Percentiles rank a stretch among this genome's conserved stretches.
phyloP scores from a whole-genome alignment of 345 rosid species.

The Pistacia integerrima region DNA sequence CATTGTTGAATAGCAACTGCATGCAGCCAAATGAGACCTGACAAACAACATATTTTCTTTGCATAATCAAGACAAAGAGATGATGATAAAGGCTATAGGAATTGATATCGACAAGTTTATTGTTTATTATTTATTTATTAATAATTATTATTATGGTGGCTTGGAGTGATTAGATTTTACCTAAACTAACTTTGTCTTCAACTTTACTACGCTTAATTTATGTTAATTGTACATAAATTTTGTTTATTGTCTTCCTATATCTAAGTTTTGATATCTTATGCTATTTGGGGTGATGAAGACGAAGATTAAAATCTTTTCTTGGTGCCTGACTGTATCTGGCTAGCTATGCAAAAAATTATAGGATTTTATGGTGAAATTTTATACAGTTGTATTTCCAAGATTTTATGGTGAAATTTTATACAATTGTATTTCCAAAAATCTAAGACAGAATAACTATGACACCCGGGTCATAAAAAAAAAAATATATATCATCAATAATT shows the following conservation, averaged over 20 bases:
- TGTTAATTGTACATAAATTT: not conserved
- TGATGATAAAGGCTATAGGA: constrained; percentile 32
- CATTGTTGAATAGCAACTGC: constrained; percentile 29
- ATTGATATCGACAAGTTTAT: constrained; percentile 19
- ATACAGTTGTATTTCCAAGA: too few species aligned
- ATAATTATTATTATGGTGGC: constrained; percentile 5
- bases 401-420: too few species aligned
- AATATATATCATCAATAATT: too few species aligned
- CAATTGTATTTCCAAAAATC: not conserved
- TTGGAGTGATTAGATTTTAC: constrained; percentile 23
- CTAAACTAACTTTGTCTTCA: constrained; percentile 12
- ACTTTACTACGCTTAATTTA: not conserved
- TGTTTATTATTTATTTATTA: not conserved
- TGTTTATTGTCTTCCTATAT: not conserved
- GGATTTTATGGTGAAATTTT: too few species aligned
- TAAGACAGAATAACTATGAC: not conserved
- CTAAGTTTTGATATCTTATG: not conserved
- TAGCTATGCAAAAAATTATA: too few species aligned
- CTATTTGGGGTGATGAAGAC: not conserved
- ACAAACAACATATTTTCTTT: constrained; percentile 42
- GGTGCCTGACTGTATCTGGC: not conserved
- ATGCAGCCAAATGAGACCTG: constrained; percentile 25
- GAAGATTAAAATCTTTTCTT: not conserved
- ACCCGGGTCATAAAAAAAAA: too few species aligned
- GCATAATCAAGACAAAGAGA: constrained; percentile 32